phyloP scores from a whole-genome alignment of 345 rosid species.

The Zanthoxylum bungeanum region DNA sequence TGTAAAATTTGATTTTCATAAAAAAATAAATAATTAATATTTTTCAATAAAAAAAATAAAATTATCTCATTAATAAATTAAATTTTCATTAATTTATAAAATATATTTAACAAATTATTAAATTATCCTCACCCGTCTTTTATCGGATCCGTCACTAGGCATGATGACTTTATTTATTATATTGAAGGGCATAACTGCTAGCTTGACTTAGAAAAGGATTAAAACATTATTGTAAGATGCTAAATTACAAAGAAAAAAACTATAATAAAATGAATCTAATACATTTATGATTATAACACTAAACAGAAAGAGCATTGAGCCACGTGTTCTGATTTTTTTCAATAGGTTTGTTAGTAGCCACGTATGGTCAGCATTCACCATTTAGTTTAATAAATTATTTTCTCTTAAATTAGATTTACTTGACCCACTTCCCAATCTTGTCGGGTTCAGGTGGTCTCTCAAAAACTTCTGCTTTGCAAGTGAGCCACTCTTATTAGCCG shows the following conservation, averaged over 20 bases:
- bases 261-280: not conserved
- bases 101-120: no score
- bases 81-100: no score
- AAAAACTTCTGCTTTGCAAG: not conserved
- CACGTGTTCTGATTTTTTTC: not conserved
- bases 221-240: not conserved
- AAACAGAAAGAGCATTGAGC: constrained; percentile 10
- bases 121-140: no score
- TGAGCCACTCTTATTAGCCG: not conserved
- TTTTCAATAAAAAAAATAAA: no score
- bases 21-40: no score
- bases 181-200: not conserved
- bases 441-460: constrained; percentile 13
- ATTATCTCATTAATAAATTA: no score
- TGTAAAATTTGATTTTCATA: no score
- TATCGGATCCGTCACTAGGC: no score
- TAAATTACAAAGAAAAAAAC: not conserved
- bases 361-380: not conserved
- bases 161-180: not conserved
- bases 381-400: not conserved
- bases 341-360: not conserved
- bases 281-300: constrained; percentile 3
- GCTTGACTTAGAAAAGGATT: not conserved
- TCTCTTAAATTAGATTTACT: not conserved
- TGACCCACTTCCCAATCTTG: constrained; percentile 12